Conservation (phyloP, 768 basidiomycete genomes). For the Rhizopogon vinicolor region DNA sequence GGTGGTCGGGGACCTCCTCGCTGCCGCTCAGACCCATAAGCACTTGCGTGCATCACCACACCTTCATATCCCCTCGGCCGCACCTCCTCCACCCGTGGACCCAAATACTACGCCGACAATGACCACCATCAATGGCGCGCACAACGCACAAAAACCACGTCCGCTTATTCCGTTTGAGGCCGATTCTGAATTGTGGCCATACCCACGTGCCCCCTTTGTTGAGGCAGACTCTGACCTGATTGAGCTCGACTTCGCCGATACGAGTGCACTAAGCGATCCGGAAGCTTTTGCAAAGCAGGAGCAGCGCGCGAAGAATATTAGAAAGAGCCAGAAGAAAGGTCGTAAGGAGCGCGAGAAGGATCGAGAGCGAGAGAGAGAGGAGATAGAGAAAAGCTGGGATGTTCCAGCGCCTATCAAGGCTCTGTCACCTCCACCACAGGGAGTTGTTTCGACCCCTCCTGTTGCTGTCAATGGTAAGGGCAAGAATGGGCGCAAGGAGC, state of each 20-base stretch:
- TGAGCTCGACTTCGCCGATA: conserved; percentile 74
- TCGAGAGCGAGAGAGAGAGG: conserved; percentile 34
- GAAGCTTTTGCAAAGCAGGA: conserved; percentile 42
- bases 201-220: conserved; percentile 44
- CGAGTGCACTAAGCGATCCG: conserved; percentile 65
- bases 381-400: conserved; percentile 63
- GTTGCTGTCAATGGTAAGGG: conserved; percentile 20
- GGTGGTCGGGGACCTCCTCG: conserved; percentile 24
- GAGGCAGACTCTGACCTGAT: conserved; percentile 53
- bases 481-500: conserved; percentile 10
- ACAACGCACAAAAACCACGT: conserved; percentile 25
- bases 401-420: conserved; percentile 30
- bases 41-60: conserved; percentile 1
- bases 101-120: conserved; percentile 6
- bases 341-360: conserved; percentile 30
- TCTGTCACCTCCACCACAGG: conserved; percentile 16
- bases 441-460: neutral
- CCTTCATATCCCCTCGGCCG: neutral
- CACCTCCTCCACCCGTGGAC: conserved; percentile 7
- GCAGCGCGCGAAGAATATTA: conserved; percentile 20
- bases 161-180: conserved; percentile 57
- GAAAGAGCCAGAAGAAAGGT: conserved; percentile 15
- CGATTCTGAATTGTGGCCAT: conserved; percentile 70
- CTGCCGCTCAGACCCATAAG: conserved; percentile 13
- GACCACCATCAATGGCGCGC: conserved; percentile 4